Percentiles rank a stretch among this genome's conserved stretches.
Conservation (phyloP, 2,329 filamentous ascomycete species). For the Esteya vermicola region DNA sequence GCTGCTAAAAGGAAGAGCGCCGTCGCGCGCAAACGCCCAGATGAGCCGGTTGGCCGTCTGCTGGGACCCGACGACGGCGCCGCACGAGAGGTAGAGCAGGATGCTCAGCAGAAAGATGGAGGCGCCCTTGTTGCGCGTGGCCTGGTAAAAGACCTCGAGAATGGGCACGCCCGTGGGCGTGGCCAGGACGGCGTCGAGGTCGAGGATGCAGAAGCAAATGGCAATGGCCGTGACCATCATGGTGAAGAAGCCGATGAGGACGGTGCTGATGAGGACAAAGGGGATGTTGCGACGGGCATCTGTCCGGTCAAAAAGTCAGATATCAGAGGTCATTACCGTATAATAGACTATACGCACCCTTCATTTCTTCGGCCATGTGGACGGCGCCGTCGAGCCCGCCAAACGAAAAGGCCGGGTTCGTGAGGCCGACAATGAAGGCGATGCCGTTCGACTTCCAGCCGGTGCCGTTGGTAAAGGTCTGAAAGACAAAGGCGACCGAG, state of each 20-base stretch:
- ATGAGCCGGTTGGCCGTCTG: constrained; percentile 8
- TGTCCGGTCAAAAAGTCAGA: no score
- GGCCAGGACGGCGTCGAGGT: constrained; percentile 26
- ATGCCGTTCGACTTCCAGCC: constrained; percentile 3
- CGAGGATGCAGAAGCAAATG: constrained; percentile 36
- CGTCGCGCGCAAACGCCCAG: constrained; percentile 18
- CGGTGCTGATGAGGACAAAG: constrained; percentile 18
- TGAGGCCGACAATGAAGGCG: constrained; percentile 3
- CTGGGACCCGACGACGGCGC: constrained; percentile 22
- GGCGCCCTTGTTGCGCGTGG: constrained; percentile 22
- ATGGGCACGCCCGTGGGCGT: constrained; percentile 28
- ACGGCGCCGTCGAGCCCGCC: constrained; percentile 1
- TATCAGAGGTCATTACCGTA: no score
- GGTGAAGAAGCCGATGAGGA: constrained; percentile 21
- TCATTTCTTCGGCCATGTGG: constrained; percentile 2
- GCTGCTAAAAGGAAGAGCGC: constrained; percentile 22
- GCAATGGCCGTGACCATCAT: constrained; percentile 32
- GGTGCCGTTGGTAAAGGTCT: constrained; percentile 1
- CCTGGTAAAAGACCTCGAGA: constrained; percentile 30
- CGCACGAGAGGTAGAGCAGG: constrained; percentile 25
- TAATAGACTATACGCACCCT: no score
- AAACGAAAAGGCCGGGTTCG: background rate
- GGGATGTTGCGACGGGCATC: no score
- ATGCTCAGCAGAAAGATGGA: constrained; percentile 27
- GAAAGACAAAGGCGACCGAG: background rate